Evolutionary conservation across 2,329 filamentous ascomycete species (phyloP).

Genomic region (Talaromyces sp.): DNA sequence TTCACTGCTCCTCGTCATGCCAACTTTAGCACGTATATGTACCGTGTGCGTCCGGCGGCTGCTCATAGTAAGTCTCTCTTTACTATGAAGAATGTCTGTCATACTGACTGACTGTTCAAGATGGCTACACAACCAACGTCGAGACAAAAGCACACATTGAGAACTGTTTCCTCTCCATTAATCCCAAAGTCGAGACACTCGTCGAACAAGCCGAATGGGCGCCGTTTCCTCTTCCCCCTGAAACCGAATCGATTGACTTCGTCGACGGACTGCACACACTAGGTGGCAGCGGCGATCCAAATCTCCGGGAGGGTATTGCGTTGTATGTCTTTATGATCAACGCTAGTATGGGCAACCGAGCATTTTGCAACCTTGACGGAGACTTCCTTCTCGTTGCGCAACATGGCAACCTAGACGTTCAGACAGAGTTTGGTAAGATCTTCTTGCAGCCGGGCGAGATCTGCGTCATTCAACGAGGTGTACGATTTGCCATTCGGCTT

Average conservation of each 20-base stretch:
- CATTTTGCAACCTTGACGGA: constrained; percentile 62
- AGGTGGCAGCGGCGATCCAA: constrained; percentile 53
- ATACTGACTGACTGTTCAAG: constrained; percentile 17
- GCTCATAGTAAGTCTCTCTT: constrained; percentile 25
- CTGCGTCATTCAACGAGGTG: constrained; percentile 68
- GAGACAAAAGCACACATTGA: constrained; percentile 30
- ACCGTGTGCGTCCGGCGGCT: constrained; percentile 27
- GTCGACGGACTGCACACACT: constrained; percentile 52
- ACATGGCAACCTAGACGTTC: constrained; percentile 68
- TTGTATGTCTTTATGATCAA: constrained; percentile 54
- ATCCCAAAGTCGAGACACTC: constrained; percentile 50
- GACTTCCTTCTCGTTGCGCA: constrained; percentile 75
- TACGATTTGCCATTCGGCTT: constrained; percentile 59
- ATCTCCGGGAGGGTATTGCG: constrained; percentile 50
- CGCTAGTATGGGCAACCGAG: constrained; percentile 51
- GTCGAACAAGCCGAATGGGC: constrained; percentile 56
- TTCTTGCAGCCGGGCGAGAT: constrained; percentile 77
- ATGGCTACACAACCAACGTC: constrained; percentile 41
- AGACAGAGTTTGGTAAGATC: constrained; percentile 71
- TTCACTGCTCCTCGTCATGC: constrained; percentile 27
- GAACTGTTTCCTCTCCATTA: constrained; percentile 33
- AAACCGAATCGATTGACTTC: constrained; percentile 50
- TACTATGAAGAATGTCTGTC: neutral
- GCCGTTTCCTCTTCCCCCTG: constrained; percentile 49
- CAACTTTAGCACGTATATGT: constrained; percentile 31